A percentile compares a stretch with the other conserved stretches of the same genome.
phyloP scores from a whole-genome alignment of 1,284 basidiomycete genomes.

The Irpex sp. region DNA sequence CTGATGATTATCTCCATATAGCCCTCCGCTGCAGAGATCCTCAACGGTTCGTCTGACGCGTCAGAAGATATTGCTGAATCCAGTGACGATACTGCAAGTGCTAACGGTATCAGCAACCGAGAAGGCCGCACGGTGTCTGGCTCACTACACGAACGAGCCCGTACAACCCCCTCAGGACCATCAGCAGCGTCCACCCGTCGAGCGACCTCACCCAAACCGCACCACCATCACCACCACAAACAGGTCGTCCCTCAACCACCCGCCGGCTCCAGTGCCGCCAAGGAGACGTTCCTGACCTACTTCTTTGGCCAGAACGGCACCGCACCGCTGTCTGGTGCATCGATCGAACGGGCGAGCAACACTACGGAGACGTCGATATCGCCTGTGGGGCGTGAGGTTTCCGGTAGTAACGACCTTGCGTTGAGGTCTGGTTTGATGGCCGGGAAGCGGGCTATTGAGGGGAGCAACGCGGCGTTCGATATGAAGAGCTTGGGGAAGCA shows the following conservation, averaged over 20 bases:
- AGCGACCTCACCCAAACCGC: conserved; percentile 36
- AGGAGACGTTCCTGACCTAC: conserved; percentile 92
- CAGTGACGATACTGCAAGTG: conserved; percentile 44
- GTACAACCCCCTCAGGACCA: conserved; percentile 24
- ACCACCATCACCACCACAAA: conserved; percentile 27
- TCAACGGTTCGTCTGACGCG: conserved; percentile 46
- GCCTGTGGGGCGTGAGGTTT: conserved; percentile 53
- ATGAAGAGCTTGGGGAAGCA: conserved; percentile 99
- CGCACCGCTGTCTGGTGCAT: conserved; percentile 55
- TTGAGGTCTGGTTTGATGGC: conserved; percentile 59
- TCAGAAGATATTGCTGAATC: conserved; percentile 59
- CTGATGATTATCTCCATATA: conserved; percentile 11
- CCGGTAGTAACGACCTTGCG: conserved; percentile 40
- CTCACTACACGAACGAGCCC: conserved; percentile 72
- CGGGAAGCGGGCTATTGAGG: conserved; percentile 64
- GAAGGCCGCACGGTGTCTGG: conserved; percentile 70
- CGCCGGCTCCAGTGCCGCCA: conserved; percentile 42
- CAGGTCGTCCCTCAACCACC: conserved; percentile 29
- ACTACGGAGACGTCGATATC: conserved; percentile 15
- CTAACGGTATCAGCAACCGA: conserved; percentile 41
- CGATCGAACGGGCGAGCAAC: conserved; percentile 32
- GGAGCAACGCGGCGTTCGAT: conserved; percentile 86
- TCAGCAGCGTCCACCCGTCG: conserved; percentile 24
- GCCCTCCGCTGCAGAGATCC: conserved; percentile 21
- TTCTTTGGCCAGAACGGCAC: conserved; percentile 89